Evolutionary conservation across 129 eudicot species (phyloP).

Genomic region (Pseudognaphalium luteoalbum): DNA sequence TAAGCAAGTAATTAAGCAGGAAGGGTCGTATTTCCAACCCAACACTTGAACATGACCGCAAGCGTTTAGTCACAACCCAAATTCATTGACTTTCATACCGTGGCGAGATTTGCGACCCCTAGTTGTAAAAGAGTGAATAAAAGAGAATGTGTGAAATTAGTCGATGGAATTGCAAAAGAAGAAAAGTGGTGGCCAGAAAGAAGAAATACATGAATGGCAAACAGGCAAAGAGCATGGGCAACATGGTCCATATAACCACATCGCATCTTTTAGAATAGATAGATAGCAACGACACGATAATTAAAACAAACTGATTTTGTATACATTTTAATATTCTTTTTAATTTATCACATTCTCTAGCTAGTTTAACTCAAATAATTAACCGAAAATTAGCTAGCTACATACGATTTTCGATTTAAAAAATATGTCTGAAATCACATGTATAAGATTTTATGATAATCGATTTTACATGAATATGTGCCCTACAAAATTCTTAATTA

Average conservation of each 20-base stretch:
- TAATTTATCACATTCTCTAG: background rate
- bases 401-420: too few relatives aligned
- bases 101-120: background rate
- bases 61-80: background rate
- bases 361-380: too few relatives aligned
- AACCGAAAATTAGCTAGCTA: too few relatives aligned
- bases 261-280: conserved; percentile 17
- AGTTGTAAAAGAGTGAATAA: background rate
- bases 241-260: conserved; percentile 33
- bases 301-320: background rate
- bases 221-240: conserved; percentile 29
- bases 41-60: background rate
- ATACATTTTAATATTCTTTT: background rate
- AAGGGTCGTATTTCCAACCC: too few relatives aligned
- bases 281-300: conserved; percentile 31
- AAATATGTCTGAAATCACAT: too few relatives aligned
- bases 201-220: conserved; percentile 22
- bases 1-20: too few relatives aligned
- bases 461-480: too few relatives aligned
- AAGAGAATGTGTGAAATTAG: background rate
- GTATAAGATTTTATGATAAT: too few relatives aligned
- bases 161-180: conserved; percentile 8
- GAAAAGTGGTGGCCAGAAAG: conserved; percentile 35
- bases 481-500: too few relatives aligned
- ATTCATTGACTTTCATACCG: too few relatives aligned